Percentiles rank a stretch among this genome's conserved stretches.
Evolutionary conservation across 352 stramenopile genomes (phyloP).

Genomic region (Achlya hypogyna): DNA sequence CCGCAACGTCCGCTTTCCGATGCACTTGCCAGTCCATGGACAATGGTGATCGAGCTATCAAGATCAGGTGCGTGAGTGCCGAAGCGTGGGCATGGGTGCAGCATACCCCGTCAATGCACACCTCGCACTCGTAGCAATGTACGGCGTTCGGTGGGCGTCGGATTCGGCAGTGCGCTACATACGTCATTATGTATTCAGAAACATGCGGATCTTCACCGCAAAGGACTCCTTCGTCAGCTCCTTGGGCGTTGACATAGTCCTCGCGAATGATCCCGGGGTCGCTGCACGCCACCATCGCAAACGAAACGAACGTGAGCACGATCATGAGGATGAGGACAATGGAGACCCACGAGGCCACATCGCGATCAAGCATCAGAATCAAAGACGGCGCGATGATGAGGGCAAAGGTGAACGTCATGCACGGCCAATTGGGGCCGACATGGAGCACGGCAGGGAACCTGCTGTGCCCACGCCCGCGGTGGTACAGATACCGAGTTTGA

Average conservation of each 20-base stretch:
- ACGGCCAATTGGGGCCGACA: constrained; percentile 59
- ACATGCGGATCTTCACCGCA: constrained; percentile 34
- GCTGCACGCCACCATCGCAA: constrained; percentile 69
- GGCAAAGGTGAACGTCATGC: constrained; percentile 68
- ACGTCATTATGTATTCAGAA: not conserved
- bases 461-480: constrained; percentile 31
- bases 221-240: constrained; percentile 42
- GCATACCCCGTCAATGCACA: constrained; percentile 54
- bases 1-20: constrained; percentile 68
- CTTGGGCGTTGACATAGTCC: constrained; percentile 28
- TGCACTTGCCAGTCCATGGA: constrained; percentile 88
- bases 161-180: constrained; percentile 65
- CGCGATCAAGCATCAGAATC: constrained; percentile 31
- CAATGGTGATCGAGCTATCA: constrained; percentile 86
- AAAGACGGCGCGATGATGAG: constrained; percentile 44
- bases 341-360: not conserved
- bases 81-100: not conserved
- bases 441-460: constrained; percentile 57
- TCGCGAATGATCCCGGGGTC: constrained; percentile 64
- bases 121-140: constrained; percentile 70
- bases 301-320: constrained; percentile 48
- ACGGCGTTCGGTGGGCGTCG: constrained; percentile 53
- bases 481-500: constrained; percentile 52
- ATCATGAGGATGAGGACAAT: constrained; percentile 38
- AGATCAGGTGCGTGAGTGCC: not conserved